Base-by-base conservation (phyloP, 495 filamentous ascomycete genomes). In the Aspergillus bertholletiae region DNA sequence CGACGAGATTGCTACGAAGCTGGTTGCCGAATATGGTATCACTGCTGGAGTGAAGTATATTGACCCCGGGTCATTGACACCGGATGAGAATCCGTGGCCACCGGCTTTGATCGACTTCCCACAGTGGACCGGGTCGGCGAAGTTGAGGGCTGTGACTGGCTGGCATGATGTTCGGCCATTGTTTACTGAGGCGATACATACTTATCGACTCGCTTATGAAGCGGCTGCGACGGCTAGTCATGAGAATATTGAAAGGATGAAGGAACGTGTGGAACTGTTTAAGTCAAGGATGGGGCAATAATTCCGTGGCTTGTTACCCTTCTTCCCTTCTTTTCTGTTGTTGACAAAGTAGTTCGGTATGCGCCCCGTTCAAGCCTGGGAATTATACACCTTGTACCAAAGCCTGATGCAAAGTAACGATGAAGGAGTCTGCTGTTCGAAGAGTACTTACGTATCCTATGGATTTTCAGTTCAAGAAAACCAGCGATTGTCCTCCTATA, bases 71-170 rank as follows among this genome's bases (percentile, higher is more conserved):
- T 32, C 28, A n/a, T 41, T 55, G 24, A 32, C 21, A 27, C 22
- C 50, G 17, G 50, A 5, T 18, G 43, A 37, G 41, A 54, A 54
- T n/a, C 51, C 53, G 3, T 56, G 53, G 53, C 26, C 39, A 21
- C 46, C 37, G 2, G 22, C 22, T 17, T 35, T 57, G 23, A 53
- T 53, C 27, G 49, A 49, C 13, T 53, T 57, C 32, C 45, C 44
- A 17, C 49, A 57, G 49, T 57, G 55, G 55, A 53, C 50, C 13
- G 43, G 40, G 2, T 53, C 49, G 12, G 44, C 53, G 7, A 57
- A 57, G 11, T 24, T 57, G 23, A 34, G 49, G 7, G 40, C 13
- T 3, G 17, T 53, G 3, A 53, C 50, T 7, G 44, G 45, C 32
- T 57, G 55, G 55, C 41, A 18, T 2, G 49, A 57, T 49, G 28